Percentiles rank a stretch among this genome's conserved stretches.
Conservation (phyloP, 2,329 filamentous ascomycete genomes). For the Pseudogymnoascus sp. region DNA sequence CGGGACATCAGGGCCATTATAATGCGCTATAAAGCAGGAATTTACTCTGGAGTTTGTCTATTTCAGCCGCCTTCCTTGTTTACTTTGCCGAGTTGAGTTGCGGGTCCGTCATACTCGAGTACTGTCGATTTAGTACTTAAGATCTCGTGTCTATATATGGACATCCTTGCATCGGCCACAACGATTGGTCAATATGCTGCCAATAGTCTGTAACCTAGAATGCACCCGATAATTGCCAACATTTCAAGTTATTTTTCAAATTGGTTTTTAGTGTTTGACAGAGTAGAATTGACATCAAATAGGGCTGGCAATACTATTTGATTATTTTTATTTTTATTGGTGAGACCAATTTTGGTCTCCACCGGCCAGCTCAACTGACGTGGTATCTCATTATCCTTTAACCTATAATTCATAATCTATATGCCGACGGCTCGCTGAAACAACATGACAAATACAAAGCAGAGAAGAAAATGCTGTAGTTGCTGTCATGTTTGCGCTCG, state of each 20-base stretch:
- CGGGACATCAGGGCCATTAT: background rate
- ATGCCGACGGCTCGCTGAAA: conserved; percentile 6
- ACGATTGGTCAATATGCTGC: background rate
- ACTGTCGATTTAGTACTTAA: background rate
- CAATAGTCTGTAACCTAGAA: background rate
- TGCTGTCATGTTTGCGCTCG: background rate
- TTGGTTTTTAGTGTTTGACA: background rate
- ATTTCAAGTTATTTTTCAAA: background rate
- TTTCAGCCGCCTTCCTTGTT: conserved; percentile 1
- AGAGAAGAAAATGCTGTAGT: background rate
- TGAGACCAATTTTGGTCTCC: background rate
- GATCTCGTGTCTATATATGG: conserved; percentile 9
- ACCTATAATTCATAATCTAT: conserved; percentile 10
- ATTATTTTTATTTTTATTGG: conserved; percentile 2
- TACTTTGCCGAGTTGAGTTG: background rate
- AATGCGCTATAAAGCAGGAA: conserved; percentile 1
- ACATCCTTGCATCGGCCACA: background rate
- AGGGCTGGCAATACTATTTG: background rate
- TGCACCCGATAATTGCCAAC: background rate
- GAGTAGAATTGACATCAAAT: background rate
- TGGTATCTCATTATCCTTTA: conserved; percentile 7
- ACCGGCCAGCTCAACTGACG: conserved; percentile 6
- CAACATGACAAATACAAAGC: conserved; percentile 10
- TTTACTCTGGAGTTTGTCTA: background rate
- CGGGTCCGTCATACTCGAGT: conserved; percentile 6